Evolutionary conservation across 2,329 filamentous ascomycete genomes (phyloP).

Genomic region (Beauveria medogensis): DNA sequence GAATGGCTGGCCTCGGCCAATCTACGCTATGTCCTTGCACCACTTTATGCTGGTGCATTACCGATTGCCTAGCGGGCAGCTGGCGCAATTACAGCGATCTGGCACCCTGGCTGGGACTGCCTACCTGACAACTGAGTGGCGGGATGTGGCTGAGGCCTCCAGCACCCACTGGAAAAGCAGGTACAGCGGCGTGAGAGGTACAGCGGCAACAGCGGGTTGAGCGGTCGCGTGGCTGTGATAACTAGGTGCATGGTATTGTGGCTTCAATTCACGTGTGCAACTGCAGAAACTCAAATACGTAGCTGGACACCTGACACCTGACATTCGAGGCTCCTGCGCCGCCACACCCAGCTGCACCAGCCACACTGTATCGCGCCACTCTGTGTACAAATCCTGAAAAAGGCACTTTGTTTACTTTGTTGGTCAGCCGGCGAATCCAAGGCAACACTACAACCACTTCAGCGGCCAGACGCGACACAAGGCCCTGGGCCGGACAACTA

Average conservation of each 20-base stretch:
- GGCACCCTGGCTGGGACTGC: too few species aligned
- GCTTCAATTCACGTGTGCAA: not conserved
- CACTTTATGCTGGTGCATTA: not conserved
- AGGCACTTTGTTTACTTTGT: constrained; percentile 14
- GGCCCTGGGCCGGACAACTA: not conserved
- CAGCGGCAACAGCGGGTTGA: too few species aligned
- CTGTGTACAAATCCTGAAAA: not conserved
- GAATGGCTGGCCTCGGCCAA: not conserved
- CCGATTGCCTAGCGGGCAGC: not conserved
- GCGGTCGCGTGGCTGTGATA: not conserved
- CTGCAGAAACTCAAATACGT: not conserved
- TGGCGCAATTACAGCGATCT: not conserved
- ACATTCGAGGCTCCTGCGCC: not conserved
- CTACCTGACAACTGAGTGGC: too few species aligned
- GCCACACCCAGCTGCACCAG: constrained; percentile 1
- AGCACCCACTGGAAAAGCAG: too few species aligned
- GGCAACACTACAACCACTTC: constrained; percentile 6
- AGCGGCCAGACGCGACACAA: constrained; percentile 8
- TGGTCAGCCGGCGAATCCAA: not conserved
- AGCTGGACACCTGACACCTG: not conserved
- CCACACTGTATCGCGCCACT: constrained; percentile 5
- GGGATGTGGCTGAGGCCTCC: too few species aligned
- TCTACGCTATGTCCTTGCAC: not conserved
- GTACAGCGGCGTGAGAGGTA: too few species aligned
- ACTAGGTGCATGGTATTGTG: not conserved